These are phyloP conservation scores for Fusarium irregulare DNA, from an alignment of 2,329 filamentous ascomycete species.

Conservation along the genomic window DNA sequence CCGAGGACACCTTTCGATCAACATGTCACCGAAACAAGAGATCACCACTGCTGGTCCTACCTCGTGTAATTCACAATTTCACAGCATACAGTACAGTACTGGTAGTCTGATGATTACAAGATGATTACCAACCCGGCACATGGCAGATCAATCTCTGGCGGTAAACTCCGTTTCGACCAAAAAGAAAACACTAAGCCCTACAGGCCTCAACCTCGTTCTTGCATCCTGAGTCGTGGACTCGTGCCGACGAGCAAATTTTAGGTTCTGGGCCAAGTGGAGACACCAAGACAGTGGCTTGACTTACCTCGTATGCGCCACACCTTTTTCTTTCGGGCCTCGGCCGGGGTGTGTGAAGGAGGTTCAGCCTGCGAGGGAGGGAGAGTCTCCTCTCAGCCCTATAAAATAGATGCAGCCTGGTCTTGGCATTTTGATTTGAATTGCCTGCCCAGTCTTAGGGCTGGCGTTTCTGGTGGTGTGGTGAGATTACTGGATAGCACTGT, in stretches of 20 bases:
- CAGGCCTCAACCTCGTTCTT: not conserved
- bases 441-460: conserved; percentile 19
- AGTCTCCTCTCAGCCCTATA: conserved; percentile 19
- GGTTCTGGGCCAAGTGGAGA: conserved; percentile 15
- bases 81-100: not conserved
- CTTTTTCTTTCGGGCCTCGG: not conserved
- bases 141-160: not conserved
- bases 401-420: conserved; percentile 1
- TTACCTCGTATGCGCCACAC: conserved; percentile 8
- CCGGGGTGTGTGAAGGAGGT: not conserved
- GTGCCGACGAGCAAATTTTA: conserved; percentile 9
- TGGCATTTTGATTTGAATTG: conserved; percentile 20
- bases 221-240: conserved; percentile 27
- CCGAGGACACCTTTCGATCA: not conserved
- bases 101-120: conserved; percentile 17
- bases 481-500: not conserved
- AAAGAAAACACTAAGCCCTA: conserved; percentile 33
- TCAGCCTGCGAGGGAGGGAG: no score
- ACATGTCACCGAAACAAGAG: conserved; percentile 11
- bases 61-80: conserved; percentile 2
- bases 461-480: conserved; percentile 8
- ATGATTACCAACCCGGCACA: conserved; percentile 35
- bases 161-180: not conserved
- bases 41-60: not conserved
- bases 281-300: not conserved